Evolutionary conservation across 495 filamentous ascomycete genomes (phyloP).

Genomic region (Talaromyces trachyspermus): DNA sequence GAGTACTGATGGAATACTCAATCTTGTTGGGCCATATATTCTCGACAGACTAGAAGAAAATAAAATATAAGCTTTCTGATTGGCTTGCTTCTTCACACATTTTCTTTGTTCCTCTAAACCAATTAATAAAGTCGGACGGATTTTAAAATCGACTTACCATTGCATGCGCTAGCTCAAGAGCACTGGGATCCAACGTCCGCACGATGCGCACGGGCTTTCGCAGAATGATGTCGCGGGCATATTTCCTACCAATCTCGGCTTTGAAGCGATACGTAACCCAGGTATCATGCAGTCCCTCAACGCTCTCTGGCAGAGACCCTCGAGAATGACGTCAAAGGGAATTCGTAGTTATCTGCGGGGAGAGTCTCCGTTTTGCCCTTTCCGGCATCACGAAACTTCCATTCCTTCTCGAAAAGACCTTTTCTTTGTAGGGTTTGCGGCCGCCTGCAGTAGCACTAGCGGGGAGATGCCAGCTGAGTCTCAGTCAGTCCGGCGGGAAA

Average conservation of each 20-base stretch:
- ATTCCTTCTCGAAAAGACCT: constrained; percentile 50
- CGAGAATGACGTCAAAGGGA: constrained; percentile 75
- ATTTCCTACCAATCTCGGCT: constrained; percentile 74
- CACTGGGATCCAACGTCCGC: constrained; percentile 71
- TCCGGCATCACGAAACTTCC: constrained; percentile 42
- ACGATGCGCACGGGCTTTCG: constrained; percentile 80
- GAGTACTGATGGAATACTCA: constrained; percentile 81
- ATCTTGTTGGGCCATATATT: constrained; percentile 95
- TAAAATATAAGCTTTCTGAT: background rate
- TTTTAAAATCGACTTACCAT: constrained; percentile 50
- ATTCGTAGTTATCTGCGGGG: constrained; percentile 78
- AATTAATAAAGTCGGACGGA: too few relatives aligned
- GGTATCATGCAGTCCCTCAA: constrained; percentile 76
- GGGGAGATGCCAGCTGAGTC: constrained; percentile 39
- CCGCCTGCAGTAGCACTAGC: constrained; percentile 37
- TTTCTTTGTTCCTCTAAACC: too few relatives aligned
- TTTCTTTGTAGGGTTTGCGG: constrained; percentile 43
- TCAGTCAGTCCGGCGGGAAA: background rate
- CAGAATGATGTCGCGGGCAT: constrained; percentile 70
- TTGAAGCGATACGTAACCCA: constrained; percentile 84
- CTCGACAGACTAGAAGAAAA: constrained; percentile 55
- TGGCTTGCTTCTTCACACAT: too few relatives aligned
- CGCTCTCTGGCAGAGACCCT: constrained; percentile 76
- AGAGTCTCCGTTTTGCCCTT: constrained; percentile 54
- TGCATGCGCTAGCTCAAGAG: constrained; percentile 75